Evolutionary conservation across 768 basidiomycete species (phyloP).

Genomic region (Chiua virens): DNA sequence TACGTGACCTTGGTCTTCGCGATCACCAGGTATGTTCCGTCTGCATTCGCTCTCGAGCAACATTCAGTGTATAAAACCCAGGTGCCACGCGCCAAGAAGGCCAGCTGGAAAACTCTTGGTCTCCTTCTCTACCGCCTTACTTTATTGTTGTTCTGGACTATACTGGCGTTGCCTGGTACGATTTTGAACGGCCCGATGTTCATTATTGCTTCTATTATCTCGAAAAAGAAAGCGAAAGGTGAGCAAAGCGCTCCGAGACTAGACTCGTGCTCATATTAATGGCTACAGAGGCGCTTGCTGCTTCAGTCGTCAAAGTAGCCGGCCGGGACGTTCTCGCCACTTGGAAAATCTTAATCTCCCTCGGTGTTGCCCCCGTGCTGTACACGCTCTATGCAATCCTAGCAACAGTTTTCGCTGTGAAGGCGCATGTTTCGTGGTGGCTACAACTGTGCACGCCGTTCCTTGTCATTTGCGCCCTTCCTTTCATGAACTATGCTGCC

Average conservation of each 20-base stretch:
- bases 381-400: conserved; percentile 82
- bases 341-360: conserved; percentile 94
- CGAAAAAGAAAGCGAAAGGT: conserved; percentile 90
- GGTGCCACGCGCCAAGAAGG: conserved; percentile 87
- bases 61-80: conserved; percentile 25
- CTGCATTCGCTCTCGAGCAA: background rate
- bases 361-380: conserved; percentile 85
- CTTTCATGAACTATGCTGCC: conserved; percentile 89
- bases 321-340: conserved; percentile 97
- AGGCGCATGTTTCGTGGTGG: conserved; percentile 58
- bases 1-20: conserved; percentile 86
- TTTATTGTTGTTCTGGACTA: conserved; percentile 77
- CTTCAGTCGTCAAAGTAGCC: conserved; percentile 91
- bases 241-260: background rate
- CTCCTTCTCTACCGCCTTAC: conserved; percentile 80
- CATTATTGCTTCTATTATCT: conserved; percentile 83
- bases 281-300: conserved; percentile 85
- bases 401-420: conserved; percentile 70
- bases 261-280: background rate
- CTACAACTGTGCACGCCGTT: conserved; percentile 79
- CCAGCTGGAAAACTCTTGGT: conserved; percentile 83
- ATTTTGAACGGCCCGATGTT: conserved; percentile 93
- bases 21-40: conserved; percentile 76
- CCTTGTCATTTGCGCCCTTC: conserved; percentile 68
- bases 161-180: conserved; percentile 86